Evolutionary conservation across 768 basidiomycete genomes (phyloP).

Genomic region (Rhodotorula sphaerocarpa): DNA sequence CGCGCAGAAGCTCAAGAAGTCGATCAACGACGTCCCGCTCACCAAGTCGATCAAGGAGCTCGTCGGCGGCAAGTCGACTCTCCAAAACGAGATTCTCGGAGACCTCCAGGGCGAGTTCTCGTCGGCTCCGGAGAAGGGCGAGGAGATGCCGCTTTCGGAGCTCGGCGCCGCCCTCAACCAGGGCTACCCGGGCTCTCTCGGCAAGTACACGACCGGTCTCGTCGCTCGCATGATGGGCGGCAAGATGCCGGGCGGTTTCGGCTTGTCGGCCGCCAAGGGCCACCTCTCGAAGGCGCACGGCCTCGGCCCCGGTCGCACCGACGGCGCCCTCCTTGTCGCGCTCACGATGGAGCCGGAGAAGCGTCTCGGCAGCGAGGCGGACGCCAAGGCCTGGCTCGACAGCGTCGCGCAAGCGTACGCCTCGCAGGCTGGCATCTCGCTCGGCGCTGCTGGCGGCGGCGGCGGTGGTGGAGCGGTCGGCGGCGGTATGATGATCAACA

Average conservation of each 20-base stretch:
- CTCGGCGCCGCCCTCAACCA: conserved; percentile 72
- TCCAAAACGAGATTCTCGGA: conserved; percentile 97
- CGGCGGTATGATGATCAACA: conserved; percentile 87
- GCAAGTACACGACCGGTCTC: conserved; percentile 86
- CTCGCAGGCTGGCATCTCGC: conserved; percentile 71
- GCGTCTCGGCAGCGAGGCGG: conserved; percentile 77
- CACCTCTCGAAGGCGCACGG: conserved; percentile 92
- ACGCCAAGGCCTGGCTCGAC: conserved; percentile 92
- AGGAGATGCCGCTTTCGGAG: conserved; percentile 92
- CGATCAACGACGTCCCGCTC: conserved; percentile 73
- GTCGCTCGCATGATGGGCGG: conserved; percentile 83
- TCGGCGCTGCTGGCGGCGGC: conserved; percentile 61
- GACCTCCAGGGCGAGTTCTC: conserved; percentile 91
- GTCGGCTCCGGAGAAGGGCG: conserved; percentile 94
- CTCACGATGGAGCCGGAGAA: conserved; percentile 91
- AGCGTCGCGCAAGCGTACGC: conserved; percentile 74
- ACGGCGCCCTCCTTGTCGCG: conserved; percentile 79
- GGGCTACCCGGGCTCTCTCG: conserved; percentile 75
- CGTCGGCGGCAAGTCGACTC: conserved; percentile 93
- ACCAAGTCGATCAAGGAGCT: conserved; percentile 96
- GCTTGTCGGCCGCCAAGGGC: conserved; percentile 76
- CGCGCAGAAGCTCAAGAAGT: conserved; percentile 97
- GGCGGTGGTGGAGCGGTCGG: conserved; percentile 55
- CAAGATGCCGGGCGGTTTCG: conserved; percentile 99
- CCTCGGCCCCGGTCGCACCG: conserved; percentile 78